Percentiles rank a stretch among this genome's conserved stretches.
Evolutionary conservation across 495 filamentous ascomycete species (phyloP).

Genomic region (Copromyces sp.): DNA sequence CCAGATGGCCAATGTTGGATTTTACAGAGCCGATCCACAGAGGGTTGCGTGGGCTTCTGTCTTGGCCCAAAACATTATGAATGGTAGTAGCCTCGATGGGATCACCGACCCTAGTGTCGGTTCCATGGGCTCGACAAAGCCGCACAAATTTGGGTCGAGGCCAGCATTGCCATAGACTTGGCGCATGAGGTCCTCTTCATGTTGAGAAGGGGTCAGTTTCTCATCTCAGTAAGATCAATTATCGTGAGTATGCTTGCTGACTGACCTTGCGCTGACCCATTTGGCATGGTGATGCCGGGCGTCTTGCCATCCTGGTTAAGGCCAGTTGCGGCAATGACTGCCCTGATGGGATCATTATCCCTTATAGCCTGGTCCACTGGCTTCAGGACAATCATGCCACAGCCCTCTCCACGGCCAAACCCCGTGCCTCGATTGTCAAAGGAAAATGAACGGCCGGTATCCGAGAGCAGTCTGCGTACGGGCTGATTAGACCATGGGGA

Average conservation of each 20-base stretch:
- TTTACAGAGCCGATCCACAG: conserved; percentile 48
- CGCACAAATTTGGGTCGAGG: conserved; percentile 28
- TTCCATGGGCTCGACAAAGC: conserved; percentile 44
- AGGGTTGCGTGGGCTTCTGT: conserved; percentile 18
- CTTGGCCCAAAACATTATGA: conserved; percentile 25
- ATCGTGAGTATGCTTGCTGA: neutral
- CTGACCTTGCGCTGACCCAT: conserved; percentile 42
- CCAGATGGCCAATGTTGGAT: conserved; percentile 48
- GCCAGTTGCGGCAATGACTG: conserved; percentile 48
- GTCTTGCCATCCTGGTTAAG: conserved; percentile 54
- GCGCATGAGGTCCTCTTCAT: conserved; percentile 32
- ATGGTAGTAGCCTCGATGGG: conserved; percentile 37
- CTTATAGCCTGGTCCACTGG: conserved; percentile 45
- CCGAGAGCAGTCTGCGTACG: conserved; percentile 47
- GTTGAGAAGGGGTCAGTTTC: conserved; percentile 7
- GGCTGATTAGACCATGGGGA: conserved; percentile 25
- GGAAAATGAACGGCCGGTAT: conserved; percentile 48
- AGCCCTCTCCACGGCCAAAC: conserved; percentile 56
- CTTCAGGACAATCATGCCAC: conserved; percentile 51
- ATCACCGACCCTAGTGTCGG: conserved; percentile 44
- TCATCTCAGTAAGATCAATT: neutral
- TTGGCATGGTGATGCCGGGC: conserved; percentile 49
- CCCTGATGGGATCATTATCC: conserved; percentile 49
- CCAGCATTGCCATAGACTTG: conserved; percentile 34
- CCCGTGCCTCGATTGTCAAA: conserved; percentile 56